These are phyloP conservation scores for Podaxis pistillaris DNA, from an alignment of 768 basidiomycete genomes.

Conservation along the genomic window DNA sequence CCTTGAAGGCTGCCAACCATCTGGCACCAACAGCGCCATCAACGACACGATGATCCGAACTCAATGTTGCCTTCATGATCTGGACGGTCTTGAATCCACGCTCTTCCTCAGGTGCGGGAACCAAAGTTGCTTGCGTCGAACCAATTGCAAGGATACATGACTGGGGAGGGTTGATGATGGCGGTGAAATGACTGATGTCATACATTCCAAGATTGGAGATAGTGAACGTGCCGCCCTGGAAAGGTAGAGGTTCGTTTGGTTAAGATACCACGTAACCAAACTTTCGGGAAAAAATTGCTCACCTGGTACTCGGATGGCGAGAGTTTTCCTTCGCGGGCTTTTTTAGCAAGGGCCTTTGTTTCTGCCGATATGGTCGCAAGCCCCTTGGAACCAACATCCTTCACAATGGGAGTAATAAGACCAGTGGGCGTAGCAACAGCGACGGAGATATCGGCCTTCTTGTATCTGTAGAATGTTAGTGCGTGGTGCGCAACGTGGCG, in stretches of 20 bases:
- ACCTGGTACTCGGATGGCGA: conserved; percentile 96
- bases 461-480: conserved; percentile 56
- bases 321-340: conserved; percentile 96
- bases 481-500: not conserved
- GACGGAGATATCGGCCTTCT: conserved; percentile 95
- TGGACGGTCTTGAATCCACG: conserved; percentile 93
- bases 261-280: not conserved
- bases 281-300: conserved; percentile 11
- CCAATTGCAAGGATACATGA: conserved; percentile 97
- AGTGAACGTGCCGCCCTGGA: conserved; percentile 93
- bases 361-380: conserved; percentile 91
- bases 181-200: conserved; percentile 92
- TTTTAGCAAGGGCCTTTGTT: conserved; percentile 89
- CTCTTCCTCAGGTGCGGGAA: conserved; percentile 85
- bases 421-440: conserved; percentile 96
- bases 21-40: conserved; percentile 94
- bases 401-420: conserved; percentile 96
- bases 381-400: conserved; percentile 90
- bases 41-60: conserved; percentile 92
- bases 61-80: conserved; percentile 94
- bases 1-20: conserved; percentile 93
- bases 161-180: conserved; percentile 99
- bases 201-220: conserved; percentile 99
- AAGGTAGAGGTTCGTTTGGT: not conserved
- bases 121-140: conserved; percentile 78